Evolutionary conservation across 2,329 filamentous ascomycete genomes (phyloP).

Genomic region (Arthrobotrys sphaeroides): DNA sequence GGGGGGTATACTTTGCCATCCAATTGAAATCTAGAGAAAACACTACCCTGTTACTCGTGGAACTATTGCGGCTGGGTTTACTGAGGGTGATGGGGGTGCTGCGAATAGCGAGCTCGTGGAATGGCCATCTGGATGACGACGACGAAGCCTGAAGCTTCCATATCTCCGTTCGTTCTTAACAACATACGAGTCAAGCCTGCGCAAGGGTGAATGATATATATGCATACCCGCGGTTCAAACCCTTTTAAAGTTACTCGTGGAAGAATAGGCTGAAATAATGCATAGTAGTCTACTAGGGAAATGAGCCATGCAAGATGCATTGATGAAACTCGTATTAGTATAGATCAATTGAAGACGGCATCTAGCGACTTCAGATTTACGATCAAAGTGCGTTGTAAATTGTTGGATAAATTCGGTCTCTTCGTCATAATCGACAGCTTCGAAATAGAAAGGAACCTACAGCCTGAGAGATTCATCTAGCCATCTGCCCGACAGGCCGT

Average conservation of each 20-base stretch:
- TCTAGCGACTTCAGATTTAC: not conserved
- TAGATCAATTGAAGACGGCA: not conserved
- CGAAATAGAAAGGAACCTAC: not conserved
- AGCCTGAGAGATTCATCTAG: not conserved
- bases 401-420: conserved; percentile 25
- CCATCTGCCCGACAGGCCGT: conserved; percentile 9
- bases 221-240: conserved; percentile 16
- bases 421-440: too few relatives aligned
- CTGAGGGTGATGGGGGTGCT: not conserved
- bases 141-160: not conserved
- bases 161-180: not conserved
- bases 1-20: conserved; percentile 4
- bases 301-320: not conserved
- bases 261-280: conserved; percentile 4
- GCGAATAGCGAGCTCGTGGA: not conserved
- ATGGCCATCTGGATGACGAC: not conserved
- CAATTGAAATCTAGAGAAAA: not conserved
- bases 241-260: conserved; percentile 16
- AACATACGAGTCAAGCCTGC: not conserved
- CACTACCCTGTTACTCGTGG: not conserved
- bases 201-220: not conserved
- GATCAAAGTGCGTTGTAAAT: conserved; percentile 9
- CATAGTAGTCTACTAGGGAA: not conserved
- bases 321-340: not conserved
- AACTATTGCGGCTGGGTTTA: not conserved